Conservation (phyloP, 2,329 filamentous ascomycete genomes). For the Aotearoamyces nothofagi region DNA sequence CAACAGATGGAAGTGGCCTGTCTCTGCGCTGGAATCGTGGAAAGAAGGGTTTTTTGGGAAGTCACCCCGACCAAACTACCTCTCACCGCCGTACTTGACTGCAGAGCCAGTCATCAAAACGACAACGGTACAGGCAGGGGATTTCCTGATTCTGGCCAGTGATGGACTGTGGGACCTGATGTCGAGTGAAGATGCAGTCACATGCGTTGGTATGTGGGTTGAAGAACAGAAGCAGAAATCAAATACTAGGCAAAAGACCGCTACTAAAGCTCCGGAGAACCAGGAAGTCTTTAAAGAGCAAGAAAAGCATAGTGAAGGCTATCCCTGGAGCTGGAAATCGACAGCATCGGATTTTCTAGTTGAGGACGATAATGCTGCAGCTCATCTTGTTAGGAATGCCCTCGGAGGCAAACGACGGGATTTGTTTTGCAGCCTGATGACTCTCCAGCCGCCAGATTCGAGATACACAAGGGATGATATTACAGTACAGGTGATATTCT, state of each 20-base stretch:
- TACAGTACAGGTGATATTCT: constrained; percentile 77
- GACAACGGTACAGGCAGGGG: constrained; percentile 30
- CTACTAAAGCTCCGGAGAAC: background rate
- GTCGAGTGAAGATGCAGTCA: constrained; percentile 38
- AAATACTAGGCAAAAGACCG: no score
- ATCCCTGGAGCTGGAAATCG: no score
- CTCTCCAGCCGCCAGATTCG: constrained; percentile 54
- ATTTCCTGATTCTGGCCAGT: constrained; percentile 50
- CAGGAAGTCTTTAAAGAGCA: constrained; percentile 16
- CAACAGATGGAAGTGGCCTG: constrained; percentile 50
- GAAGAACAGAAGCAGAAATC: background rate
- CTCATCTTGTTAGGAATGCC: constrained; percentile 67
- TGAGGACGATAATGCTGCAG: constrained; percentile 68
- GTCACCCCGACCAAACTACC: no score
- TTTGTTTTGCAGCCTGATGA: constrained; percentile 58
- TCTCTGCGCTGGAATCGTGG: constrained; percentile 25
- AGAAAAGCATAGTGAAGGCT: no score
- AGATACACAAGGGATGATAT: constrained; percentile 55
- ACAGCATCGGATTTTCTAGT: constrained; percentile 59
- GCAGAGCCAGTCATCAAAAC: constrained; percentile 50
- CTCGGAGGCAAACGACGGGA: constrained; percentile 63
- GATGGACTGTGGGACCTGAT: constrained; percentile 54
- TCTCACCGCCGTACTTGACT: constrained; percentile 50
- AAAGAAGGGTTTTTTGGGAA: constrained; percentile 18
- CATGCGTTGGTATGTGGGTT: constrained; percentile 25